Conservation (phyloP, 257 asterid genomes). For the Haberlea rhodopensis region DNA sequence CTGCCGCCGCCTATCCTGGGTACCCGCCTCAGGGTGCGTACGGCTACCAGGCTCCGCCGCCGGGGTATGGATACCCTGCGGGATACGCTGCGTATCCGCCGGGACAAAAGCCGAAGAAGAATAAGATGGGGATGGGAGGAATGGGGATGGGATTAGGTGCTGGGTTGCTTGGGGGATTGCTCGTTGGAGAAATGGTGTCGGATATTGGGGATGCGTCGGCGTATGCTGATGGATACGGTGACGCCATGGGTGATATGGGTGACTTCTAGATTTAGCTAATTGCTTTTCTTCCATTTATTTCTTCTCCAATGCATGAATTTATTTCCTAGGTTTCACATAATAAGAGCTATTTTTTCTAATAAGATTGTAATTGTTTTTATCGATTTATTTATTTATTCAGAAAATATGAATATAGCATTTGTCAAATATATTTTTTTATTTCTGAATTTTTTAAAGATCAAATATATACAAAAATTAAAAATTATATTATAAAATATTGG, state of each 20-base stretch:
- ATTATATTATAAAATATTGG: too few relatives aligned
- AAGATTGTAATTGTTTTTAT: too few relatives aligned
- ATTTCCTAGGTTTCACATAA: too few relatives aligned
- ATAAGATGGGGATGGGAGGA: conserved; percentile 46
- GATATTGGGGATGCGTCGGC: conserved; percentile 47
- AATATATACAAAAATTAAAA: too few relatives aligned
- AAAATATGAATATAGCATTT: too few relatives aligned
- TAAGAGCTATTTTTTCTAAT: too few relatives aligned
- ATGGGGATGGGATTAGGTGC: conserved; percentile 82
- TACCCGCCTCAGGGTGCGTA: conserved; percentile 39
- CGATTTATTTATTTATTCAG: too few relatives aligned
- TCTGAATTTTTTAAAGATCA: too few relatives aligned
- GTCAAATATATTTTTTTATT: too few relatives aligned
- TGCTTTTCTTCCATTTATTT: too few relatives aligned
- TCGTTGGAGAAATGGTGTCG: conserved; percentile 73
- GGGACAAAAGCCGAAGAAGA: conserved; percentile 52
- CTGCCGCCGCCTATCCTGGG: conserved; percentile 27
- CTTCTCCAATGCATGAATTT: too few relatives aligned
- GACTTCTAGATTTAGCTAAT: conserved; percentile 36
- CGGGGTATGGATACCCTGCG: conserved; percentile 33
- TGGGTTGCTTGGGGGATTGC: conserved; percentile 84
- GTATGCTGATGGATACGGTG: conserved; percentile 47
- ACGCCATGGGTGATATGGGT: conserved; percentile 46
- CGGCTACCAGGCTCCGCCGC: conserved; percentile 37
- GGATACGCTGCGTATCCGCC: conserved; percentile 47